Base-by-base conservation (phyloP, 345 rosid genomes). In the Acer negundo region DNA sequence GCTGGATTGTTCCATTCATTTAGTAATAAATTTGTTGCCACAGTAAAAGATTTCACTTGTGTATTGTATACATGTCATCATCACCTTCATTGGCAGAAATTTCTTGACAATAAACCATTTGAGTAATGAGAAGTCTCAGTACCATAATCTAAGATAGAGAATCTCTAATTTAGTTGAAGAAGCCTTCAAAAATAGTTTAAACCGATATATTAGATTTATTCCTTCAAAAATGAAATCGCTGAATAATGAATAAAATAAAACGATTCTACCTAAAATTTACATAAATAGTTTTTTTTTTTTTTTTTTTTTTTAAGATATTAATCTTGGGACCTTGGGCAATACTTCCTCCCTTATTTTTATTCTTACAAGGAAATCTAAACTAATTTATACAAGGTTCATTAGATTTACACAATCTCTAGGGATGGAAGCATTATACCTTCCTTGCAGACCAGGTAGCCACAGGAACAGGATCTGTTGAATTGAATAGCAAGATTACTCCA, bases 401-500 rank as follows among this genome's bases (percentile, higher is more conserved):
- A n/a, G 62, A 56, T 16, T 9, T 20, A 56, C 62, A 19, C 8
- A 56, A 56, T 56, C 8, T 56, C 10, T 20, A 20, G n/a, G 2
- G 62, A 56, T 56, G 10, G 46, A 59, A 58, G 24, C 6, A 61
- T 51, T 74, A 49, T 87, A 94, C 99, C 97, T 94, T 87, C 73
- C 81, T 88, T 59, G 87, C 98, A 31, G 92, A 86, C 99, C 98
- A 96, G 74, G 85, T 80, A 31, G 93, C 89, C 76, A 84, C 71
- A 15, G 99, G 98, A 78, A 85, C 85, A 73, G 97, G 97, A 81
- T 86, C 88, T 20, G 79, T 80, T 38, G 88, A 92, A 78, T 86
- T 77, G 51, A 90, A 96, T 78, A 91, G 81, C 69, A 96, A 82
- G 79, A 96, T 89, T 24, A 88, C 82, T 44, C 98, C 99, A 68